These are phyloP conservation scores for Dorcoceras hygrometricum DNA, from an alignment of 257 asterid species.

Conservation along the genomic window DNA sequence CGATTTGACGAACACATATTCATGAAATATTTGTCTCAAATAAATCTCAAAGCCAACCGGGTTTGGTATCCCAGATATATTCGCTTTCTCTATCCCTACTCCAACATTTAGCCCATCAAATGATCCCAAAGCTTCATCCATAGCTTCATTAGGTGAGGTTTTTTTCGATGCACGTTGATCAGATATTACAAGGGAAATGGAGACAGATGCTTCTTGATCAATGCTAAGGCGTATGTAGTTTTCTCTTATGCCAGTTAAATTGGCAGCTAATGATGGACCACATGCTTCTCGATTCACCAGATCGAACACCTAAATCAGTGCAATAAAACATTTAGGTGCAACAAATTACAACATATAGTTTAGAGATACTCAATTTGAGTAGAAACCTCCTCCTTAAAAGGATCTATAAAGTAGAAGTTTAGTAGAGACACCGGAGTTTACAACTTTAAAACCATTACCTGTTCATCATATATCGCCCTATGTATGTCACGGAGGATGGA, in stretches of 20 bases:
- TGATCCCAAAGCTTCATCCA: slow-evolving; percentile 34
- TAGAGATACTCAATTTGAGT: background rate
- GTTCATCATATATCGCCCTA: slow-evolving; percentile 86
- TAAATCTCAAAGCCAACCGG: slow-evolving; percentile 75
- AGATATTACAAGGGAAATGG: slow-evolving; percentile 68
- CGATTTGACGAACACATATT: slow-evolving; percentile 77
- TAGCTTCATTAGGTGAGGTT: slow-evolving; percentile 33
- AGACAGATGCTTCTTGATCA: slow-evolving; percentile 76
- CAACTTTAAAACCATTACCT: slow-evolving; percentile 37
- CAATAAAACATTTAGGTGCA: slow-evolving; percentile 16
- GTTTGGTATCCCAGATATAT: slow-evolving; percentile 55
- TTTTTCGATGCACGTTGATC: slow-evolving; percentile 34
- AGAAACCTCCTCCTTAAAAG: slow-evolving; percentile 1
- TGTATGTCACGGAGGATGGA: slow-evolving; percentile 67
- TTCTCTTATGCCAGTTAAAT: slow-evolving; percentile 85
- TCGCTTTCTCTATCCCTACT: slow-evolving; percentile 37
- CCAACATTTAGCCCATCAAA: slow-evolving; percentile 36
- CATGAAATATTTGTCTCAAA: slow-evolving; percentile 82
- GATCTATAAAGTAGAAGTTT: slow-evolving; percentile 5
- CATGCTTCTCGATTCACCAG: slow-evolving; percentile 93
- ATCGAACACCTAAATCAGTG: slow-evolving; percentile 67
- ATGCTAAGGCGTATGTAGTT: slow-evolving; percentile 66
- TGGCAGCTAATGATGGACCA: slow-evolving; percentile 54
- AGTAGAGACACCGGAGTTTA: background rate
- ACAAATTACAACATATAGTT: slow-evolving; percentile 15